A percentile compares a stretch with the other conserved stretches of the same genome.
phyloP scores from a whole-genome alignment of 345 rosid genomes.

The Stellera chamaejasme region DNA sequence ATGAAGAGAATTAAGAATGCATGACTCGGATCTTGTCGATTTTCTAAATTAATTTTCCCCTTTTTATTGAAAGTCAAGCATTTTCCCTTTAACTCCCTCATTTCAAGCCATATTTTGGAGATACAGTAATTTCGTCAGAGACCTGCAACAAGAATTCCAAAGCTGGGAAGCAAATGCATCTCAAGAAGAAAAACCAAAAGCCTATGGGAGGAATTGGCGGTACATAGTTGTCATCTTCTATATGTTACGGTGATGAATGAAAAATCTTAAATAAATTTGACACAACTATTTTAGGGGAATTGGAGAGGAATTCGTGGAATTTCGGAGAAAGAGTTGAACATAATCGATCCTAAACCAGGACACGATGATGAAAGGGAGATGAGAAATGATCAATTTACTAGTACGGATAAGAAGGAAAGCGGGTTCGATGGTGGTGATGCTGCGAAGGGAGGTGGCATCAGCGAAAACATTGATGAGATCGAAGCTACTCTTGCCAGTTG shows the following conservation, averaged over 20 bases:
- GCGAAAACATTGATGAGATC: constrained; percentile 71
- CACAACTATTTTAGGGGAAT: constrained; percentile 44
- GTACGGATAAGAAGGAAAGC: constrained; percentile 22
- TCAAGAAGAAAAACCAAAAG: constrained; percentile 77
- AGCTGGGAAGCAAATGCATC: constrained; percentile 79
- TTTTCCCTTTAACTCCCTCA: background rate
- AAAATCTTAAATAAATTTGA: background rate
- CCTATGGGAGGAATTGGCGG: constrained; percentile 93
- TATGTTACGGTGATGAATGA: background rate
- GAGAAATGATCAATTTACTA: constrained; percentile 18
- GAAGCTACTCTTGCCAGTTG: constrained; percentile 81
- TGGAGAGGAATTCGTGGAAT: constrained; percentile 92
- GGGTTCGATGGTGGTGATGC: constrained; percentile 18
- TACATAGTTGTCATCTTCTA: constrained; percentile 22
- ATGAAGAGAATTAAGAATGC: constrained; percentile 13
- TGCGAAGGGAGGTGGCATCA: constrained; percentile 41
- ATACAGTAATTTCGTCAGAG: constrained; percentile 73
- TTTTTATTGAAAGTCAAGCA: constrained; percentile 1
- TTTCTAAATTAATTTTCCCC: background rate
- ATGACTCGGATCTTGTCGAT: constrained; percentile 8
- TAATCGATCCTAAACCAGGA: constrained; percentile 41
- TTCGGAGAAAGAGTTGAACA: constrained; percentile 79
- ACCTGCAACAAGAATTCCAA: constrained; percentile 82
- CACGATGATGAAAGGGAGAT: constrained; percentile 9
- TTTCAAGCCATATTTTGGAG: constrained; percentile 14